Evolutionary conservation across 345 rosid species (phyloP), one percentile per base, ranked within the genome.

Genomic region (Ceriops tagal): DNA sequence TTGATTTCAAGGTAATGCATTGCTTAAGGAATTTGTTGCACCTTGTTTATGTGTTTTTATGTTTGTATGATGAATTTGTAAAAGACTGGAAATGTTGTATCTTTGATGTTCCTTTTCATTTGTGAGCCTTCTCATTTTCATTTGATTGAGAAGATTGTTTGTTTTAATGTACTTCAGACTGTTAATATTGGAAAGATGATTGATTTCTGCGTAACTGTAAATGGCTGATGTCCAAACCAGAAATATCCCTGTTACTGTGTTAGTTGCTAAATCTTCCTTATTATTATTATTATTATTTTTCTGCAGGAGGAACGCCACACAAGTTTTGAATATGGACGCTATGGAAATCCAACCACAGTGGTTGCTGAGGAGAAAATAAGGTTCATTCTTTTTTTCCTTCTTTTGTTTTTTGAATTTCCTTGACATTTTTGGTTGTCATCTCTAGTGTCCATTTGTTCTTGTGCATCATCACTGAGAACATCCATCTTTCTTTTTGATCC

Each of bases 301-400:
- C 47, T 71, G 64, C 73, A 92, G 96, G 99, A 95, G 84, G 90
- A 92, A 68, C 88, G 99, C 63, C 82, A 66, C 64, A 67, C 56
- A 9, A 95, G 99, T 81, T 95, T 88, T 72, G 99, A 90, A 73
- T 95, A 95, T 80, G 99, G 99, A 52, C 87, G 98, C 31, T 95
- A 95, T 80, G 99, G 99, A 61, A 95, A 92, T 83, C 99, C 99
- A 1, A 95, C 99, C 11, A 92, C 99, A 2, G 89, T 66, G 37
- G 96, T 89, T 30, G 69, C 71, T 1, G 97, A 95, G 79, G 88
- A 92, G 75, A 95, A 95, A 79, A 81, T 95, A 75, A 93, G 98
- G 98, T 93, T 57, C 53, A 72, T 43, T 62, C n/a, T 20, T 20
- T 47, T 59, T 13, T 6, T 69, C 62, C 34, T 43, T 51, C 52